phyloP scores from a whole-genome alignment of 441 rosid species.

The Populus hybrid region DNA sequence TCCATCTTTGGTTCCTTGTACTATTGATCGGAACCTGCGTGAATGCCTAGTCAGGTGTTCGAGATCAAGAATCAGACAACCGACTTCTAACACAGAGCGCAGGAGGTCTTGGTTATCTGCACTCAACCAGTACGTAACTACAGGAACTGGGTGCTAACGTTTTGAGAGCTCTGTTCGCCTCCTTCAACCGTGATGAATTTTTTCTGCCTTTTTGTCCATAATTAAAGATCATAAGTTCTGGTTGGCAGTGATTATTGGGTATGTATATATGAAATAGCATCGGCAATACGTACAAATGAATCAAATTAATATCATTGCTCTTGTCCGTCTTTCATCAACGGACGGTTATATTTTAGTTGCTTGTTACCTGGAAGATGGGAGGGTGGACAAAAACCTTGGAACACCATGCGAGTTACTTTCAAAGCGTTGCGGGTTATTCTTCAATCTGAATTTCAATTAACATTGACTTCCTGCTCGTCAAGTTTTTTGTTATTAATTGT shows the following conservation, averaged over 20 bases:
- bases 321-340: not conserved
- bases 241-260: not conserved
- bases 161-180: not conserved
- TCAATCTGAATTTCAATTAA: not conserved
- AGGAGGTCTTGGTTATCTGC: slow-evolving; percentile 76
- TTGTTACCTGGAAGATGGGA: not conserved
- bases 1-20: slow-evolving; percentile 38
- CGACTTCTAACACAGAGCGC: slow-evolving; percentile 41
- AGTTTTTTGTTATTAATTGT: not conserved
- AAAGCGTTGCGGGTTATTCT: not conserved
- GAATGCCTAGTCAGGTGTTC: slow-evolving; percentile 41
- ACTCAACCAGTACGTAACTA: slow-evolving; percentile 60
- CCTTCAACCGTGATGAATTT: not conserved
- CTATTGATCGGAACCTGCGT: slow-evolving; percentile 28
- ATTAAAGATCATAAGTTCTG: not conserved
- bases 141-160: slow-evolving; percentile 59
- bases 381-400: not conserved
- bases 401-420: not conserved
- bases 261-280: not conserved
- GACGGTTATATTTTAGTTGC: not conserved
- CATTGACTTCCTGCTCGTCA: not conserved
- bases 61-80: slow-evolving; percentile 51
- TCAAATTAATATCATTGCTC: not conserved
- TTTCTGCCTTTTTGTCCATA: slow-evolving; percentile 11
- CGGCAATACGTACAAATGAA: not conserved